A percentile compares a stretch with the other conserved stretches of the same genome.
phyloP scores from a whole-genome alignment of 306 rosid species.

The Inga leiocalycina region DNA sequence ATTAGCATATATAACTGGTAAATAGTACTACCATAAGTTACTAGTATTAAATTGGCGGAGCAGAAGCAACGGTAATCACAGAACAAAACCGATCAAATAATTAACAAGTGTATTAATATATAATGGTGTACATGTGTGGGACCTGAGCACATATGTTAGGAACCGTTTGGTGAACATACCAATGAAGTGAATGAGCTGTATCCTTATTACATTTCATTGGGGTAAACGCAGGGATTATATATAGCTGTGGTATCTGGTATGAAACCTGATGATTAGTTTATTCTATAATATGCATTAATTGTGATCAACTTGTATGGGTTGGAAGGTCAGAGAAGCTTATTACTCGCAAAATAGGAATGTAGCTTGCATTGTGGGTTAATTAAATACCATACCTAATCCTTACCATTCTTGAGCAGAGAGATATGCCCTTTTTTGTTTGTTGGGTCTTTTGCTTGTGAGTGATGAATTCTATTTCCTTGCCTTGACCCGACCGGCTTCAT shows the following conservation, averaged over 20 bases:
- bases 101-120: neutral
- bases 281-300: neutral
- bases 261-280: neutral
- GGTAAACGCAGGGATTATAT: neutral
- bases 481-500: slow-evolving; percentile 7
- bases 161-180: slow-evolving; percentile 11
- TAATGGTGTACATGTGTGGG: neutral
- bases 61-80: neutral
- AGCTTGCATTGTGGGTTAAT: slow-evolving; percentile 27
- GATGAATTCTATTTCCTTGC: neutral
- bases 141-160: neutral
- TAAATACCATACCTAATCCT: slow-evolving; percentile 48
- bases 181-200: slow-evolving; percentile 38
- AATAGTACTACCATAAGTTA: too few species aligned
- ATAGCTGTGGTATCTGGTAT: neutral
- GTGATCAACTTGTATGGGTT: neutral
- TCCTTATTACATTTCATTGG: slow-evolving; percentile 5
- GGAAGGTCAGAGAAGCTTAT: slow-evolving; percentile 31
- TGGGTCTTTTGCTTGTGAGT: slow-evolving; percentile 15
- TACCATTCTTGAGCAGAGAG: slow-evolving; percentile 2
- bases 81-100: neutral
- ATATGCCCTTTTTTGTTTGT: neutral
- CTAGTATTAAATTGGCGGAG: neutral
- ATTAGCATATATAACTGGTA: too few species aligned
- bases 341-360: neutral